Evolutionary conservation across 1,284 basidiomycete genomes (phyloP).

Genomic region (Ustilago loliicola): DNA sequence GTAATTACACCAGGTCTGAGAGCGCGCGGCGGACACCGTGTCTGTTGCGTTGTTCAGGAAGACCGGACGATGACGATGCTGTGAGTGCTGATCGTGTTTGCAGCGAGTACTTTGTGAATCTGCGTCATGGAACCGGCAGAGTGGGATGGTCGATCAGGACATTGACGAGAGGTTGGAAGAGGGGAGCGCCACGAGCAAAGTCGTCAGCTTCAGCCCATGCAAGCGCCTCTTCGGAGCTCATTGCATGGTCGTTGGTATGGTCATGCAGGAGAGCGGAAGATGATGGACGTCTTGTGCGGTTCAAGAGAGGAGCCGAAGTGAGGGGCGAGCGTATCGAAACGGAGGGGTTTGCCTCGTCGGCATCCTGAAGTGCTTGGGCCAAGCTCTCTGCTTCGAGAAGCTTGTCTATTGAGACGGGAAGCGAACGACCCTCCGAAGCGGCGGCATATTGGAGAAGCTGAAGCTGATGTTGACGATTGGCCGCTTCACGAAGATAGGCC

Average conservation of each 20-base stretch:
- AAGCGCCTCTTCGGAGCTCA: conserved; percentile 27
- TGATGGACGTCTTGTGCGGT: conserved; percentile 13
- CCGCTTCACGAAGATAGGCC: conserved; percentile 35
- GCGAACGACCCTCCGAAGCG: conserved; percentile 28
- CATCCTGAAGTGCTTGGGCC: conserved; percentile 36
- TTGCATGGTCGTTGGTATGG: background rate
- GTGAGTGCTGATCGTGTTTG: background rate
- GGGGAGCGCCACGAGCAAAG: conserved; percentile 51
- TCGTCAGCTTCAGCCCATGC: conserved; percentile 56
- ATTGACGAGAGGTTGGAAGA: conserved; percentile 52
- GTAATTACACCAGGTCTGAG: background rate
- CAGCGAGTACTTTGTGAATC: background rate
- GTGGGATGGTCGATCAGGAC: conserved; percentile 39
- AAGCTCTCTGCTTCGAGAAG: conserved; percentile 50
- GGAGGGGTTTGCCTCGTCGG: conserved; percentile 24
- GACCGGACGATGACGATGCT: background rate
- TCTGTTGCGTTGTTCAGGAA: background rate
- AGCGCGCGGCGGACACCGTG: background rate
- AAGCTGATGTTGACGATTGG: conserved; percentile 41
- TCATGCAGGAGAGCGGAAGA: conserved; percentile 3
- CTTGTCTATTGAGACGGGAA: conserved; percentile 54
- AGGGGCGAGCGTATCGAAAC: conserved; percentile 9
- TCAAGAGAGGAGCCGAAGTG: background rate
- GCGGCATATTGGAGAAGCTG: conserved; percentile 36
- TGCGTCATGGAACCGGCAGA: conserved; percentile 12